phyloP scores from a whole-genome alignment of 106 monocot genomes.

The Posidonia australis region DNA sequence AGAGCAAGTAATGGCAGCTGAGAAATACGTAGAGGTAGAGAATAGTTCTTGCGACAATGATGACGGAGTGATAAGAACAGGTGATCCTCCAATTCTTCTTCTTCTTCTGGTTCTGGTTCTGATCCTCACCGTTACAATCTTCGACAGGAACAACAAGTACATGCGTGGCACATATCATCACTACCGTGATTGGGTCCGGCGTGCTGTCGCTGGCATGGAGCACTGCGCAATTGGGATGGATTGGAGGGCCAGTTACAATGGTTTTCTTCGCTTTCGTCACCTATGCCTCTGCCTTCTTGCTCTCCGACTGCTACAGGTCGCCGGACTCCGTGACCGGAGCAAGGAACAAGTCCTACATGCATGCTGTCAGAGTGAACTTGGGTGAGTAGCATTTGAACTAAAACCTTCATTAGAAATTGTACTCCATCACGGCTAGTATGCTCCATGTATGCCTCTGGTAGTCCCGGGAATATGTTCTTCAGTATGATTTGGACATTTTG shows the following conservation, averaged over 20 bases:
- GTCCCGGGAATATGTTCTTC: too few species aligned
- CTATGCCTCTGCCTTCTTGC: conserved; percentile 42
- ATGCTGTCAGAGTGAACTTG: conserved; percentile 49
- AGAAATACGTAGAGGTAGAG: conserved; percentile 7
- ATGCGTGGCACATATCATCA: conserved; percentile 29
- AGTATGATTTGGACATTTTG: neutral
- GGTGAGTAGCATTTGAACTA: conserved; percentile 14
- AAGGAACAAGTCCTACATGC: conserved; percentile 56
- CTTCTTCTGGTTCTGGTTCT: neutral
- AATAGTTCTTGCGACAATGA: conserved; percentile 12
- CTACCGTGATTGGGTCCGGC: conserved; percentile 30
- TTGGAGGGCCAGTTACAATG: conserved; percentile 38
- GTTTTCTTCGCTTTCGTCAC: conserved; percentile 64
- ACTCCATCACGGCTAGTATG: neutral
- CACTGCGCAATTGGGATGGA: conserved; percentile 41
- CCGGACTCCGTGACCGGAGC: conserved; percentile 43
- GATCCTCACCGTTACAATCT: neutral
- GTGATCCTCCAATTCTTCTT: conserved; percentile 6
- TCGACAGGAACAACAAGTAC: conserved; percentile 19
- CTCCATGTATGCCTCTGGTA: too few species aligned
- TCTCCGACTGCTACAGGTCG: conserved; percentile 63
- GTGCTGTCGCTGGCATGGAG: conserved; percentile 35
- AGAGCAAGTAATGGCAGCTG: conserved; percentile 14
- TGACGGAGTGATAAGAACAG: conserved; percentile 24
- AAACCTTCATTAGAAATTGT: neutral